Evolutionary conservation across 1,284 basidiomycete species (phyloP).

Genomic region (Xerocomus nothofagi): DNA sequence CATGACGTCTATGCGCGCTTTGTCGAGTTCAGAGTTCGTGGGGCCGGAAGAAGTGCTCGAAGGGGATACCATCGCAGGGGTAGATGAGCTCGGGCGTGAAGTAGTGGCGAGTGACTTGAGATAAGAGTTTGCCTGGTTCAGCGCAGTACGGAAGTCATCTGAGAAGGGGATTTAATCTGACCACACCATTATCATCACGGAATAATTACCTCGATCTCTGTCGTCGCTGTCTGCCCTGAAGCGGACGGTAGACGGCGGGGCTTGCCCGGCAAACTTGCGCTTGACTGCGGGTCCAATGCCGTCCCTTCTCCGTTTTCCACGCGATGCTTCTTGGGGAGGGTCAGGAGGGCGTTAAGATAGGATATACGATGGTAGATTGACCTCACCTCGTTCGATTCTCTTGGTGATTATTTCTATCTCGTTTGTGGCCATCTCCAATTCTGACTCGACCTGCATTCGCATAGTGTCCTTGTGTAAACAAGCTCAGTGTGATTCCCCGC

Average conservation of each 20-base stretch:
- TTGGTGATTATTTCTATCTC: constrained; percentile 68
- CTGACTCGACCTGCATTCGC: constrained; percentile 72
- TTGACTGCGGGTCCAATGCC: constrained; percentile 33
- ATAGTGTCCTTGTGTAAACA: constrained; percentile 51
- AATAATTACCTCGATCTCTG: constrained; percentile 29
- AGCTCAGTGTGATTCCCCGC: constrained; percentile 9
- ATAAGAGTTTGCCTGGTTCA: constrained; percentile 58
- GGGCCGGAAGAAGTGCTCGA: constrained; percentile 36
- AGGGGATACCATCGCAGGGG: constrained; percentile 38
- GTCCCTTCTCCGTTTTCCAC: constrained; percentile 40
- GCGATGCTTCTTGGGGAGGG: constrained; percentile 40
- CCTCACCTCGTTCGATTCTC: constrained; percentile 62
- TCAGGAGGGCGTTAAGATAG: background rate
- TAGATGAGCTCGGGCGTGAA: constrained; percentile 48
- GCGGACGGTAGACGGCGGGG: constrained; percentile 27
- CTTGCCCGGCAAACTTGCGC: constrained; percentile 42
- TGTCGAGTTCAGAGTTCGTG: constrained; percentile 50
- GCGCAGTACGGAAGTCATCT: constrained; percentile 70
- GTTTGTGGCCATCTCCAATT: constrained; percentile 68
- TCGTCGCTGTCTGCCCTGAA: constrained; percentile 42
- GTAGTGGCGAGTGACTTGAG: constrained; percentile 54
- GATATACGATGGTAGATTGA: background rate
- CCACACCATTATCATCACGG: background rate
- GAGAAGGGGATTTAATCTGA: constrained; percentile 19
- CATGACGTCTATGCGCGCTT: constrained; percentile 63